Evolutionary conservation across 768 basidiomycete genomes (phyloP).

Genomic region (Mycena alexandri): DNA sequence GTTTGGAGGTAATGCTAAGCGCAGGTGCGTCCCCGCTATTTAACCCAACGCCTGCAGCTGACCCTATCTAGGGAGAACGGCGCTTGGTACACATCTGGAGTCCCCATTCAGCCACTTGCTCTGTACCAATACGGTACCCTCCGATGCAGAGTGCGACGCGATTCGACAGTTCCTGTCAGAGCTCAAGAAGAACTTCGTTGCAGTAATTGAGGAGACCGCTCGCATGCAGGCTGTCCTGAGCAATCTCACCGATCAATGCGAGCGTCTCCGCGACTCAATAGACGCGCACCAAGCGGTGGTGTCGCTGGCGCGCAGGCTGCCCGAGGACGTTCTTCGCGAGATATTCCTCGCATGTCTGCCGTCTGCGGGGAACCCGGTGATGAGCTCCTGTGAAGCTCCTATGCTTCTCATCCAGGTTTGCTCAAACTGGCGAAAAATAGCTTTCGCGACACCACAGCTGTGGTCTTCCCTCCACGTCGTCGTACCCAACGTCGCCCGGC

Average conservation of each 20-base stretch:
- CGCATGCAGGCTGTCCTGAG: slow-evolving; percentile 8
- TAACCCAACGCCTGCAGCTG: neutral
- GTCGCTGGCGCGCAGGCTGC: slow-evolving; percentile 21
- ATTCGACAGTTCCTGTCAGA: slow-evolving; percentile 29
- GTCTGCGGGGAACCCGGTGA: slow-evolving; percentile 10
- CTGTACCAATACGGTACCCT: slow-evolving; percentile 19
- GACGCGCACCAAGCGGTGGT: slow-evolving; percentile 21
- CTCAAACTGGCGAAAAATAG: slow-evolving; percentile 20
- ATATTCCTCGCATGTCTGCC: slow-evolving; percentile 23
- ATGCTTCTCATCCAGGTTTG: slow-evolving; percentile 26
- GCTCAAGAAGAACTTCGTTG: slow-evolving; percentile 13
- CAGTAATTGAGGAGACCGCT: neutral
- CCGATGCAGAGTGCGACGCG: slow-evolving; percentile 21
- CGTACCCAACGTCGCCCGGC: slow-evolving; percentile 11
- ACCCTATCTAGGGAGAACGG: neutral
- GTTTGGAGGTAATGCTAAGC: neutral
- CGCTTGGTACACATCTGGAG: neutral
- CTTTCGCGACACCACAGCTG: slow-evolving; percentile 23
- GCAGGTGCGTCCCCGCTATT: neutral
- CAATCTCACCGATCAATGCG: slow-evolving; percentile 7
- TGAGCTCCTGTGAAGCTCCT: slow-evolving; percentile 23
- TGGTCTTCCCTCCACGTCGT: slow-evolving; percentile 28
- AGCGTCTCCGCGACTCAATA: slow-evolving; percentile 13
- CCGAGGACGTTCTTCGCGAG: slow-evolving; percentile 23
- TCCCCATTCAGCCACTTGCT: slow-evolving; percentile 26